A percentile compares a stretch with the other conserved stretches of the same genome.
Conservation (phyloP, 495 filamentous ascomycete species). For the Penicillium subrubescens region DNA sequence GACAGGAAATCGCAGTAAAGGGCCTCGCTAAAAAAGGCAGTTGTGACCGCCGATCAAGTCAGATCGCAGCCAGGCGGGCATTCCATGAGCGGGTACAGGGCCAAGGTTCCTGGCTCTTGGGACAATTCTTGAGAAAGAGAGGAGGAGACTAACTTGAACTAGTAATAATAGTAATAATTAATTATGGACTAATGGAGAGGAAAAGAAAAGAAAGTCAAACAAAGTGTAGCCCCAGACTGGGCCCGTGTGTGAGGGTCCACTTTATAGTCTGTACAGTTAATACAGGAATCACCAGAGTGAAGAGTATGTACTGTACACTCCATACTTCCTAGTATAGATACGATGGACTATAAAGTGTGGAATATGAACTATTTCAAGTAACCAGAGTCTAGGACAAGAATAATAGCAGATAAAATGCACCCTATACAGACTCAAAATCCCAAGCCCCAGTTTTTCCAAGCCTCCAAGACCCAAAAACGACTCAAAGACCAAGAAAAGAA, state of each 20-base stretch:
- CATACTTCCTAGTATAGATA: too few relatives aligned
- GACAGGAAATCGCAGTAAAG: constrained; percentile 14
- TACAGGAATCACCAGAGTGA: not conserved
- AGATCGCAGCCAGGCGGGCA: constrained; percentile 29
- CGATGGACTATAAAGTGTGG: too few relatives aligned
- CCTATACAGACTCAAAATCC: not conserved
- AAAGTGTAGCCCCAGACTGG: constrained; percentile 21
- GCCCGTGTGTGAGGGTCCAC: constrained; percentile 23
- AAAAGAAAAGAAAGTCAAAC: constrained; percentile 14
- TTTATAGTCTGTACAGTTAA: not conserved
- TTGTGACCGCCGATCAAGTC: constrained; percentile 33
- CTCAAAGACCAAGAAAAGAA: not conserved
- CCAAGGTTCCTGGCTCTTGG: constrained; percentile 27
- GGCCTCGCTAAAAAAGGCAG: constrained; percentile 18
- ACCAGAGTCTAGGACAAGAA: not conserved
- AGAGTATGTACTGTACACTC: not conserved
- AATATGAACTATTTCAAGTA: not conserved
- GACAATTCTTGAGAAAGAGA: not conserved
- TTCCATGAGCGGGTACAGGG: constrained; percentile 22
- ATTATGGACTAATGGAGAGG: not conserved
- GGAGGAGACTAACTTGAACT: constrained; percentile 10
- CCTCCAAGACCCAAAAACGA: not conserved
- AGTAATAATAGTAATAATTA: not conserved
- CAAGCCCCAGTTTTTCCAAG: not conserved
- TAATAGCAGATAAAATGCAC: not conserved